Base-by-base conservation (phyloP, 371 early-diverging fungal genomes). In the Lichtheimia corymbifera region DNA sequence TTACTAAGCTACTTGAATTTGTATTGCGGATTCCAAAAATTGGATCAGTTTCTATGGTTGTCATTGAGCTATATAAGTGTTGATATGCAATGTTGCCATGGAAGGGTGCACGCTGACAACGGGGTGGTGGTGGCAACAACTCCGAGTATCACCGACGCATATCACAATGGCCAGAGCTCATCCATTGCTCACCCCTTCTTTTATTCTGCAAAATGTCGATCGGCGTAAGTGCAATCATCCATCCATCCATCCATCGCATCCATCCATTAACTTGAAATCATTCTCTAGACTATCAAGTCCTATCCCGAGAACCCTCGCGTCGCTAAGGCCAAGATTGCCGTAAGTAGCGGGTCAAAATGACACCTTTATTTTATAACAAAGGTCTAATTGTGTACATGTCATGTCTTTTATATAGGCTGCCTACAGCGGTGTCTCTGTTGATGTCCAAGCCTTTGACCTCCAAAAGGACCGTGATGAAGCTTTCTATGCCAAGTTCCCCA, bases 401-500 rank as follows among this genome's bases (percentile, higher is more conserved):
- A 22, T 22, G 22, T 20, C n/a, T 17, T 12, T 15, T 25, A n/a
- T 22, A 55, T 28, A 71, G 71, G 71, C 93, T 74, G 83, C 87
- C 71, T 88, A 91, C 79, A 86, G 80, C 67, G 88, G 85, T 66
- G 64, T 92, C 27, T 78, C 80, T 35, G 88, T 92, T 71, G 73
- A 83, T 70, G 70, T 93, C 68, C 86, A 85, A 59, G 77, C 74
- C 28, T 12, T 59, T 20, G 25, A 43, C 20, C 42, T 40, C 14
- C 25, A 20, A 20, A 28, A 40, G 25, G 80, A 80, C 79, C 84
- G 84, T 82, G 80, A 83, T 56, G 74, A 86, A 54, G 96, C 89
- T 68, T 95, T 81, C 85, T 66, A 89, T 55, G 80, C 83, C 71
- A 94, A 94, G 84, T 95, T 90, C 85, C 92, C 95, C 61, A 35